Evolutionary conservation across 805 yeast genomes (phyloP), one percentile per base, ranked within the genome.

Genomic region (Pichia scutulata): DNA sequence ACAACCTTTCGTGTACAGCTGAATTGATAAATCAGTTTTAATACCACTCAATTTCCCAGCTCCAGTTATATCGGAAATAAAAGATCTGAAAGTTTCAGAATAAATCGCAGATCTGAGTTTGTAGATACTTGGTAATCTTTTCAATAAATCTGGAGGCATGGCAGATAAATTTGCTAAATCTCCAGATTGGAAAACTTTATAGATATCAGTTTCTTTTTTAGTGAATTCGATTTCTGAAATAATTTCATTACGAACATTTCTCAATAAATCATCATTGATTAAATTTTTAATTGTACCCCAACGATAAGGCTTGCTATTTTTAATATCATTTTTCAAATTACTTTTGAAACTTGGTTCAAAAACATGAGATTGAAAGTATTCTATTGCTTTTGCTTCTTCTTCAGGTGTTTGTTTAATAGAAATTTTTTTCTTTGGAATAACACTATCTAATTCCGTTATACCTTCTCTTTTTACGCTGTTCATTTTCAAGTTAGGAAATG

Each of bases 181-280:
- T 64, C 84, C 99, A 69, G 80, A 86, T 72, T 83, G 97, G 70
- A 69, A 82, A 28, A 92, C 96, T 65, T 88, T 90, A 68, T 93
- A 93, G 55, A 93, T 93, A 64, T 93, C 99, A 0, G 99, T 93
- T 67, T 95, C 99, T 66, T 95, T 93, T 58, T 83, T 81, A 10
- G 98, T 89, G 72, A 95, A 93, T 42, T 87, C 93, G 54, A 93
- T 84, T 60, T 89, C 85, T 2, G 74, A 69, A 56, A 87, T 76
- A 24, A 95, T 89, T 65, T 93, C 99, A 51, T 79, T 78, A 46
- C 98, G 77, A 1, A 95, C 98, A 28, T 77, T 75, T 54, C 93
- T 72, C 48, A 93, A 69, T 39, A 95, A 69, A 1, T 81, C 78
- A 56, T 92, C 96, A 62, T 90, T 80, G 40, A 93, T 74, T 44